These are phyloP conservation scores for Leccinellum albellum DNA, from an alignment of 768 basidiomycete genomes.

Conservation along the genomic window DNA sequence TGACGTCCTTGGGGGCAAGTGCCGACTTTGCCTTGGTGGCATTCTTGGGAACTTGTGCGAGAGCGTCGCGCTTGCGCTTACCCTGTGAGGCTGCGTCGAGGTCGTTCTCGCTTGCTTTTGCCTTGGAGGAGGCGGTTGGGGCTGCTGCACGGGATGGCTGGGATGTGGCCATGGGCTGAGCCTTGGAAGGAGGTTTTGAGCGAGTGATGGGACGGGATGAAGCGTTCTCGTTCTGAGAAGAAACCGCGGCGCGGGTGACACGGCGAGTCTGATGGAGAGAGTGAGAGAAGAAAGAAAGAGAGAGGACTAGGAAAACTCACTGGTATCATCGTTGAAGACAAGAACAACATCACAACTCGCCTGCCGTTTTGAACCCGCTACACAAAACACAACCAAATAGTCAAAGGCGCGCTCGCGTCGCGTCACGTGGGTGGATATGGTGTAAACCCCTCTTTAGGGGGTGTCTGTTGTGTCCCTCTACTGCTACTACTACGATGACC, in stretches of 20 bases:
- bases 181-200: slow-evolving; percentile 51
- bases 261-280: slow-evolving; percentile 53
- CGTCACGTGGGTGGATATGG: slow-evolving; percentile 27
- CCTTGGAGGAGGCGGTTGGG: slow-evolving; percentile 36
- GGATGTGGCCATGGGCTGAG: slow-evolving; percentile 32
- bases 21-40: slow-evolving; percentile 35
- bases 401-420: slow-evolving; percentile 33
- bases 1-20: slow-evolving; percentile 36
- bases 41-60: slow-evolving; percentile 68
- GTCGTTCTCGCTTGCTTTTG: slow-evolving; percentile 39
- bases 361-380: slow-evolving; percentile 35
- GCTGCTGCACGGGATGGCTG: slow-evolving; percentile 39
- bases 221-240: slow-evolving; percentile 62
- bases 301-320: slow-evolving; percentile 26
- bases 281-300: not conserved
- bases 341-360: slow-evolving; percentile 13
- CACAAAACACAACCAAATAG: slow-evolving; percentile 36
- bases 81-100: slow-evolving; percentile 46
- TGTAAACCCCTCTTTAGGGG: slow-evolving; percentile 17
- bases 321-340: slow-evolving; percentile 44
- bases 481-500: not conserved
- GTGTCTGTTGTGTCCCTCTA: not conserved
- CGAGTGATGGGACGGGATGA: slow-evolving; percentile 62
- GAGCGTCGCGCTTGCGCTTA: slow-evolving; percentile 73
- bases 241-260: slow-evolving; percentile 54